Evolutionary conservation across 2,329 filamentous ascomycete species (phyloP).

Genomic region (Trichoderma breve): DNA sequence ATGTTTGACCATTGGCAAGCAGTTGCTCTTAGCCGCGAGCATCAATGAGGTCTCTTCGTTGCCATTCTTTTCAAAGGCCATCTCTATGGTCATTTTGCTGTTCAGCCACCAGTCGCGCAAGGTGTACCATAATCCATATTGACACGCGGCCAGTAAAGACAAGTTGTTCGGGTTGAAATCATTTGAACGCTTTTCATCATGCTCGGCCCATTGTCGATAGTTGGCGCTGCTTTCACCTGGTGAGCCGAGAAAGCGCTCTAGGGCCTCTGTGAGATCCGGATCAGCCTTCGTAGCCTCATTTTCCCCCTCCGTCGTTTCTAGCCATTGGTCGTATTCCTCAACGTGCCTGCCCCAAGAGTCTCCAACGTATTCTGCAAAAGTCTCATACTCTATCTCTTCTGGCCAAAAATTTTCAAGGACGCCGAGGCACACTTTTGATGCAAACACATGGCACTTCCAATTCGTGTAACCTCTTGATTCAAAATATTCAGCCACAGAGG

Average conservation of each 20-base stretch:
- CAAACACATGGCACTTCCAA: not conserved
- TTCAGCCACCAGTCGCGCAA: slow-evolving; percentile 8
- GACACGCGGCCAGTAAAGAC: not conserved
- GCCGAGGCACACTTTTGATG: not conserved
- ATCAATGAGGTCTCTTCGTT: accelerated
- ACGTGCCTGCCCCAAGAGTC: not conserved
- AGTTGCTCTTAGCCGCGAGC: not conserved
- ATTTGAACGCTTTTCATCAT: no score
- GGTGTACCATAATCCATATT: not conserved
- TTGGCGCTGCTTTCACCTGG: not conserved
- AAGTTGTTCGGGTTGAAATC: no score
- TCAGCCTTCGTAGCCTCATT: not conserved
- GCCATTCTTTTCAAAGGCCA: not conserved
- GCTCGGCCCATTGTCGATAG: not conserved
- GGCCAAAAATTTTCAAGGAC: accelerated
- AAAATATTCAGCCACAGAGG: slow-evolving; percentile 18
- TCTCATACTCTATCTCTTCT: not conserved
- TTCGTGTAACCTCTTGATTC: not conserved
- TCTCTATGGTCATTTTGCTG: not conserved
- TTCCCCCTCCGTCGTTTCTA: not conserved
- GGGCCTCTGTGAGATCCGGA: not conserved
- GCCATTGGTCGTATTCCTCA: not conserved
- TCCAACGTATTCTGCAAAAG: no score
- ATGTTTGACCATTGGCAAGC: not conserved
- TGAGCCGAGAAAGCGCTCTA: slow-evolving; percentile 2